Base-by-base conservation (phyloP, 352 stramenopile genomes). In the Pythium aphanidermatum region DNA sequence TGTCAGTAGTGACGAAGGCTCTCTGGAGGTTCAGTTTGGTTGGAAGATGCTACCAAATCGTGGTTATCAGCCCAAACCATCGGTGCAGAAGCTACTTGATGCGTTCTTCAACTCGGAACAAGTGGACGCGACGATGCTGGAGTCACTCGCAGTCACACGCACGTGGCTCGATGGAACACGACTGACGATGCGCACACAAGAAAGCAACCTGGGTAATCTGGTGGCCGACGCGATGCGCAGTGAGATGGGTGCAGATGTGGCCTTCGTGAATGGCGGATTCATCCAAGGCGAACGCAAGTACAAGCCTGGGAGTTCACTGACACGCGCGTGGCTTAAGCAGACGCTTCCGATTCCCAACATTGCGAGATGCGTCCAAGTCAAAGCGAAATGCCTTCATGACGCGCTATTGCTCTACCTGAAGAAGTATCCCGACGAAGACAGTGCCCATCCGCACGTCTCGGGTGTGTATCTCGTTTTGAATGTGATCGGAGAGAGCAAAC, bases 261-360 rank as follows among this genome's bases (percentile, higher is more conserved):
- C 12, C 16, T n/a, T 45, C 23, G 13, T 45, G 12, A 29, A 45
- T 5, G 37, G 37, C 16, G 37, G 37, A 7, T 17, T 16, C 10
- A 32, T 45, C 37, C 21, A 34, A 12, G 23, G 38, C 6, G 38
- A 46, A 24, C 23, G 38, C 25, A 31, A 27, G 13, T 30, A 45
- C 39, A 38, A 40, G 2, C 16, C 30, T 8, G 48, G 38, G 1
- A 38, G 29, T n/a, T 11, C 23, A 2, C 27, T 56, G 31, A 49
- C 48, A 13, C 38, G 23, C 12, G 37, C 12, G 13, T 35, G 45
- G 21, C 39, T 56, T 9, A 16, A 20, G 5, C 24, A 42, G 5
- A 34, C 49, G 16, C 38, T 56, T 6, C 48, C 48, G 20, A 49
- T 56, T 17, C 48, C 39, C 0, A 56, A 56, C 48, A 10, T 10